phyloP scores from a whole-genome alignment of 2,329 filamentous ascomycete genomes.

The Phaeoacremonium minimum region DNA sequence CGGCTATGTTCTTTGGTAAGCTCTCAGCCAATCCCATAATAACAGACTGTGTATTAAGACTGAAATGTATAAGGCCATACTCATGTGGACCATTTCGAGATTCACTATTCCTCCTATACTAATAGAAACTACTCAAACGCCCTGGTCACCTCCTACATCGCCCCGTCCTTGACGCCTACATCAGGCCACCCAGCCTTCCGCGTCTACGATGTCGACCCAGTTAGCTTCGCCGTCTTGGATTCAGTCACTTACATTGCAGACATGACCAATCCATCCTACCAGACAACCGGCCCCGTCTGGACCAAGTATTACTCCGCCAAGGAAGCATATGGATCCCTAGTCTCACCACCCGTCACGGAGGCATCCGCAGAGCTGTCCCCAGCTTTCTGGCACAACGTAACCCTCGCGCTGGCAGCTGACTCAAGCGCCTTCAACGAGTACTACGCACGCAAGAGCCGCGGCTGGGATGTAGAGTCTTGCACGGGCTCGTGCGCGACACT shows the following conservation, averaged over 20 bases:
- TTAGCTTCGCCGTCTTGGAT: slow-evolving; percentile 51
- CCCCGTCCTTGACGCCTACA: slow-evolving; percentile 49
- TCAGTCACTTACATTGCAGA: slow-evolving; percentile 50
- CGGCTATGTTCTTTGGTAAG: slow-evolving; percentile 46
- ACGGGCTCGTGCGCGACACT: slow-evolving; percentile 23
- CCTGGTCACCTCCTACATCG: slow-evolving; percentile 46
- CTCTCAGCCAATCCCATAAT: slow-evolving; percentile 9
- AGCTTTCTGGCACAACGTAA: slow-evolving; percentile 39
- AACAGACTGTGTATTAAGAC: background rate
- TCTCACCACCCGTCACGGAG: slow-evolving; percentile 31
- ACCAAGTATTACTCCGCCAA: slow-evolving; percentile 52
- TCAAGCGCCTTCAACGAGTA: slow-evolving; percentile 28
- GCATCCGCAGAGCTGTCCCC: slow-evolving; percentile 43
- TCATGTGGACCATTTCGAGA: slow-evolving; percentile 51
- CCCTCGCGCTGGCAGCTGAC: slow-evolving; percentile 28
- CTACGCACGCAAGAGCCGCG: slow-evolving; percentile 27
- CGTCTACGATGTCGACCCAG: slow-evolving; percentile 53
- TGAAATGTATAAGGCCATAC: slow-evolving; percentile 37
- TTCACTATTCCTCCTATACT: slow-evolving; percentile 46
- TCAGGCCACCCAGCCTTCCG: slow-evolving; percentile 53
- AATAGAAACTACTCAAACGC: slow-evolving; percentile 36
- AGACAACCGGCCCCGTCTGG: slow-evolving; percentile 44
- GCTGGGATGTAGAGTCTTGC: slow-evolving; percentile 23
- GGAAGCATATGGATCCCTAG: slow-evolving; percentile 43
- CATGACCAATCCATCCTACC: slow-evolving; percentile 37